A percentile compares a stretch with the other conserved stretches of the same genome.
Evolutionary conservation across 192 early-diverging fungal species (phyloP).

Genomic region (Globomyces pollinis-pini): DNA sequence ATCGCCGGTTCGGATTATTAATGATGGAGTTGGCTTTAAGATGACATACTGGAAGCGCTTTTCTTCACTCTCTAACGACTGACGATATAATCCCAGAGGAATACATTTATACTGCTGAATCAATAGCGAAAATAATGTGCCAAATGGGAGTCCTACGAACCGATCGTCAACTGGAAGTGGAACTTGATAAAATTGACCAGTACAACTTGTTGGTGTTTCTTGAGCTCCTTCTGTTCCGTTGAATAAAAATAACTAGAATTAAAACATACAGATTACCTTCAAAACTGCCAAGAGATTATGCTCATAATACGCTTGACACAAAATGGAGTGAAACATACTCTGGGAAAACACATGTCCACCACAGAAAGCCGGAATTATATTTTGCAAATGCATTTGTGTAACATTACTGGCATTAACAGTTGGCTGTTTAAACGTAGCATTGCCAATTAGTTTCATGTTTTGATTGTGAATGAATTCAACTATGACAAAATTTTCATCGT

Average conservation of each 20-base stretch:
- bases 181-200: conserved; percentile 32
- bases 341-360: conserved; percentile 64
- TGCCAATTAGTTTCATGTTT: conserved; percentile 71
- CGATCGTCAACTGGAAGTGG: conserved; percentile 28
- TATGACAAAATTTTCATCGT: conserved; percentile 47
- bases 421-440: conserved; percentile 46
- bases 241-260: conserved; percentile 34
- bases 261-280: conserved; percentile 25
- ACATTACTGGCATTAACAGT: conserved; percentile 38
- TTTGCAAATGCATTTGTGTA: conserved; percentile 36
- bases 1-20: conserved; percentile 47
- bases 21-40: conserved; percentile 46
- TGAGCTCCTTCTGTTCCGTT: conserved; percentile 14
- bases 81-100: conserved; percentile 59
- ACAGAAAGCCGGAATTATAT: conserved; percentile 61
- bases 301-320: conserved; percentile 69
- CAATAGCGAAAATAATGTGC: conserved; percentile 39
- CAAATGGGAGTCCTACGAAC: conserved; percentile 38
- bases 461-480: conserved; percentile 65
- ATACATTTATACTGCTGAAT: conserved; percentile 41
- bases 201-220: conserved; percentile 19
- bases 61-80: conserved; percentile 36
- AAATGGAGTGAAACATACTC: conserved; percentile 61
- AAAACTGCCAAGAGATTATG: conserved; percentile 50
- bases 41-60: conserved; percentile 55